Base-by-base conservation (phyloP, 176 grass and related monocot genomes). In the Metroxylon sagu region DNA sequence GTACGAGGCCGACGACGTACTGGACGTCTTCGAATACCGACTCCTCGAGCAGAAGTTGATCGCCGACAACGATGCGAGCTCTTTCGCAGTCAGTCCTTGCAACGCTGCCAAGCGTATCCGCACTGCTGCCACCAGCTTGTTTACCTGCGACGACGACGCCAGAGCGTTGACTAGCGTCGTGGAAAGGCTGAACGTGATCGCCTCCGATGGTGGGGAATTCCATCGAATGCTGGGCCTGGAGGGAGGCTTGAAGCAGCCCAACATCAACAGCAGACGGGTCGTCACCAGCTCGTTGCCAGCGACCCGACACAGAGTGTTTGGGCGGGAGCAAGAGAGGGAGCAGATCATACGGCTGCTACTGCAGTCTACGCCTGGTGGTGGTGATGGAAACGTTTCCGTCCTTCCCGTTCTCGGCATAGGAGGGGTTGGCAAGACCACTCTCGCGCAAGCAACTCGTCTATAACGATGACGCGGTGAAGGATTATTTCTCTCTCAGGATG, bases 401-500 rank as follows among this genome's bases (percentile, higher is more conserved):
- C 8, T 57, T 23, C 14, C 55, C 10, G 55, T 57, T 12, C 18
- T 57, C 3, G 55, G 55, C 5, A 25, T 25, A 25, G 55, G 55
- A 57, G 55, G 55, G 7, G 55, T 57, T 21, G 55, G 55, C 19
- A 57, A 57, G 55, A 57, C 55, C 25, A 57, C 55, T 27, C 55
- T 57, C 26, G 55, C 55, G 12, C 55, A 57, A 21, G 12, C 55
- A 57, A 21, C 21, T 25, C 6, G 55, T 57, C 12, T 57, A 26
- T 21, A 18, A 21, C 4, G 23, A 27, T 14, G 7, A 25, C 4
- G 26, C 19, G 15, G 55, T 57, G 21, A 25, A 12, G 19, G 19
- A 21, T 10, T 21, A 23, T 21, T 57, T 57, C 55, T 19, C 18
- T 57, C 55, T 57, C 19, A 19, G 18, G 6, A 57, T 57, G 55